Conservation (phyloP, 805 yeast genomes). For the Novakomyces olei region DNA sequence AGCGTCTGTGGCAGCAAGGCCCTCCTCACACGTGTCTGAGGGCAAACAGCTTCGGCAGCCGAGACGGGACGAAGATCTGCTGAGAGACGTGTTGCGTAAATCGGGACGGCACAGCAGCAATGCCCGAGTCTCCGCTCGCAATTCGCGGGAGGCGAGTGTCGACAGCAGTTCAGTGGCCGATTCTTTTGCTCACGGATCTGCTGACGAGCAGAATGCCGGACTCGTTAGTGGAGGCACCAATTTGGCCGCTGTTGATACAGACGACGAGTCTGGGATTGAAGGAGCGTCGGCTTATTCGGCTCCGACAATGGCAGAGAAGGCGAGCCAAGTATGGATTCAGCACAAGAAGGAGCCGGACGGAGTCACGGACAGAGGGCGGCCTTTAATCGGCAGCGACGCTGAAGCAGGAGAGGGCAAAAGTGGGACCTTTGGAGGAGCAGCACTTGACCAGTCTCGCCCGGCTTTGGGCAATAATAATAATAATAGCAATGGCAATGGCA, state of each 20-base stretch:
- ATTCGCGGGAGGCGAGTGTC: no score
- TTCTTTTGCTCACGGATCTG: no score
- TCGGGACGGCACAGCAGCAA: no score
- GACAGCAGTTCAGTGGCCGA: no score
- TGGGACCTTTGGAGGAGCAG: constrained; percentile 13
- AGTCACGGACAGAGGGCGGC: background rate
- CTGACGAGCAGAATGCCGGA: no score
- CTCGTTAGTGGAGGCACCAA: background rate
- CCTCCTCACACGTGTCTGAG: no score
- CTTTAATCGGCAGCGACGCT: background rate
- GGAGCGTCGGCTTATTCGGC: constrained; percentile 11
- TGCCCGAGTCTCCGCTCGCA: no score
- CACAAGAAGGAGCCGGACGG: background rate
- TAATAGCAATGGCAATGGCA: background rate
- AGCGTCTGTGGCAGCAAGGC: no score
- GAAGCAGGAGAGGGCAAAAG: background rate
- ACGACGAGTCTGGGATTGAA: constrained; percentile 11
- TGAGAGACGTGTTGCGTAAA: no score
- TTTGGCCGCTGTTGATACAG: constrained; percentile 5
- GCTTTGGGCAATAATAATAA: background rate
- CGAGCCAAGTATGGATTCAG: background rate
- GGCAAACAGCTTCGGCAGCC: no score
- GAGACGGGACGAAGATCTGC: no score
- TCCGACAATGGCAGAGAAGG: background rate
- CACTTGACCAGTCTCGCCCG: background rate